phyloP scores from a whole-genome alignment of 2,329 filamentous ascomycete species.

The Scopulariopsis brevicaulis region DNA sequence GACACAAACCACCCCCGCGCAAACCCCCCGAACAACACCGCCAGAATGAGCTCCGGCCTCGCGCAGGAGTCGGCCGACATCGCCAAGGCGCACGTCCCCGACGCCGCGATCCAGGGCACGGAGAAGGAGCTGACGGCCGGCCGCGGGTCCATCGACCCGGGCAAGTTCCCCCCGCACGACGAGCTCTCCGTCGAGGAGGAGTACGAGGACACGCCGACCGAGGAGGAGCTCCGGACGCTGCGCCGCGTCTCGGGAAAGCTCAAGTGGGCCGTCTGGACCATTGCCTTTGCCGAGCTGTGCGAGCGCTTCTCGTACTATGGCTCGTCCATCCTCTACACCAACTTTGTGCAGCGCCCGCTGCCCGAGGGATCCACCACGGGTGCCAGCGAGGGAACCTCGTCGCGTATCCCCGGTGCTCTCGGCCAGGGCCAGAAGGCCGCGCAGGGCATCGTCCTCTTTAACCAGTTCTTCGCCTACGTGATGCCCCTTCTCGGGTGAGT shows the following conservation, averaged over 20 bases:
- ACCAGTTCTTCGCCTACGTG: constrained; percentile 50
- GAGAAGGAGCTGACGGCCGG: constrained; percentile 8
- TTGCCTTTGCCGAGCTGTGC: constrained; percentile 63
- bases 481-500: constrained; percentile 44
- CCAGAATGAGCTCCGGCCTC: constrained; percentile 10
- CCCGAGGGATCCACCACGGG: constrained; percentile 43
- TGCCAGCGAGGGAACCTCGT: constrained; percentile 20
- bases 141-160: constrained; percentile 17
- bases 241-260: constrained; percentile 53
- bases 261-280: constrained; percentile 54
- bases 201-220: constrained; percentile 37
- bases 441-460: constrained; percentile 37
- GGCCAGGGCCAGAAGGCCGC: constrained; percentile 46
- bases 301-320: constrained; percentile 74
- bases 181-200: constrained; percentile 14
- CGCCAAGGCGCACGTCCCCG: constrained; percentile 11
- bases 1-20: background rate
- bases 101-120: constrained; percentile 10
- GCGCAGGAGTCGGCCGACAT: constrained; percentile 9
- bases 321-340: constrained; percentile 56
- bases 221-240: constrained; percentile 50
- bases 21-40: background rate
- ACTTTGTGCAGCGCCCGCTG: constrained; percentile 48
- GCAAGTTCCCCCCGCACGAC: constrained; percentile 11
- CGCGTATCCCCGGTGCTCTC: constrained; percentile 36